These are phyloP conservation scores for Soucietia sequanensis DNA, from an alignment of 805 yeast genomes.

Conservation along the genomic window DNA sequence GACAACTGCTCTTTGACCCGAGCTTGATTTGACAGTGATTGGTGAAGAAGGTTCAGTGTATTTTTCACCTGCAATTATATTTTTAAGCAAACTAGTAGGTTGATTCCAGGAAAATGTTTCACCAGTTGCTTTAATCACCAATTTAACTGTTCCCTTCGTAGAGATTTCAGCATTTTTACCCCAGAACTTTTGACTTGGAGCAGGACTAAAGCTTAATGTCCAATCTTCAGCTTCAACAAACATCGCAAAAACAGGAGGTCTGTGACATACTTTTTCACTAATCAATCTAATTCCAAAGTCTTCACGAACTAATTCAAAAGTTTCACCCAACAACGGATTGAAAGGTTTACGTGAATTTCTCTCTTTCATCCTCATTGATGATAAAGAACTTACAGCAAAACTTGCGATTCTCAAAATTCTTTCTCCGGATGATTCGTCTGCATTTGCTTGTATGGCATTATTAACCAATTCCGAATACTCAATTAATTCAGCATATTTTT, in stretches of 20 bases:
- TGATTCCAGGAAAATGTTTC: conserved; percentile 79
- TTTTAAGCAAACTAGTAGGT: conserved; percentile 80
- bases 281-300: conserved; percentile 73
- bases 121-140: conserved; percentile 58
- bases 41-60: conserved; percentile 82
- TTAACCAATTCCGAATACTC: conserved; percentile 73
- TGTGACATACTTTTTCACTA: conserved; percentile 84
- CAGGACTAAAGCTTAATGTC: conserved; percentile 62
- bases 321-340: conserved; percentile 92
- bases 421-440: conserved; percentile 51
- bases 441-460: conserved; percentile 49
- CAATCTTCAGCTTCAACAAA: conserved; percentile 72
- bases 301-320: conserved; percentile 85
- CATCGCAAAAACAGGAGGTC: conserved; percentile 83
- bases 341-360: conserved; percentile 87
- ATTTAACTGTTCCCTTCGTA: conserved; percentile 66
- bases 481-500: conserved; percentile 72
- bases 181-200: conserved; percentile 89
- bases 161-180: conserved; percentile 87
- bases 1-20: conserved; percentile 67
- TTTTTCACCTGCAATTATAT: conserved; percentile 91
- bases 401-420: conserved; percentile 68
- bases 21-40: conserved; percentile 63
- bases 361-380: conserved; percentile 70
- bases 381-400: conserved; percentile 75